Base-by-base conservation (phyloP, 441 rosid species). In the Flueggea neowawraea region DNA sequence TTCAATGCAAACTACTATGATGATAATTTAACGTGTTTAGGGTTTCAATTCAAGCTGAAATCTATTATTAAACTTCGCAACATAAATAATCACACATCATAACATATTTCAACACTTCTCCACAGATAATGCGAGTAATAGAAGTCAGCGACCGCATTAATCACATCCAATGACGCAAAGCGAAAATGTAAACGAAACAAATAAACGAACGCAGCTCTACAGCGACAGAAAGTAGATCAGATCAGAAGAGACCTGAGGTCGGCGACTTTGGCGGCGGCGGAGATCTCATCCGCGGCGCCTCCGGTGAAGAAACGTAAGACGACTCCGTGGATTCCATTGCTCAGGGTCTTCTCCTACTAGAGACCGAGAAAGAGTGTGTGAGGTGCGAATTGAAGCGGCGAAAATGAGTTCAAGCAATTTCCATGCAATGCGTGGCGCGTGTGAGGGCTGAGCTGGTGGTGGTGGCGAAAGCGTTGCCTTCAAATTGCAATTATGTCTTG, bases 281-380 rank as follows among this genome's bases (percentile, higher is more conserved):
- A 69, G 97, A 83, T 80, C 96, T 76, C 75, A 81, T 75, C 55
- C 36, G 75, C 31, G 59, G 80, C 52, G 75, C 83, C 82, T 88
- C 98, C 31, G 98, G 91, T 22, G 93, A 87, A 43, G 88, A 86
- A 32, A 84, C 77, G 69, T 85, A 90, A 54, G 95, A 91, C 55
- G 94, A 85, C 73, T 94, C 99, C 36, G 90, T 91, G 52, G 96
- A 89, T 69, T 89, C 99, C 99, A 94, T 94, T 75, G 32, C 32
- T 28, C 53, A 41, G 63, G 57, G 44, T 51, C 64, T 48, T 28
- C 69, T 60, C 31, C 53, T 39, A 47, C 62, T 32, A 43, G 17
- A 52, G 31, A 47, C 36, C 48, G 48, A 63, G 54, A 53, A 6
- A 36, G 33, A 10, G 12, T 12, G 8, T 12, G n/a, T 12, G 17